Evolutionary conservation across 805 yeast genomes (phyloP), one percentile per base, ranked within the genome.

Genomic region (Metschnikowia lachancei): DNA sequence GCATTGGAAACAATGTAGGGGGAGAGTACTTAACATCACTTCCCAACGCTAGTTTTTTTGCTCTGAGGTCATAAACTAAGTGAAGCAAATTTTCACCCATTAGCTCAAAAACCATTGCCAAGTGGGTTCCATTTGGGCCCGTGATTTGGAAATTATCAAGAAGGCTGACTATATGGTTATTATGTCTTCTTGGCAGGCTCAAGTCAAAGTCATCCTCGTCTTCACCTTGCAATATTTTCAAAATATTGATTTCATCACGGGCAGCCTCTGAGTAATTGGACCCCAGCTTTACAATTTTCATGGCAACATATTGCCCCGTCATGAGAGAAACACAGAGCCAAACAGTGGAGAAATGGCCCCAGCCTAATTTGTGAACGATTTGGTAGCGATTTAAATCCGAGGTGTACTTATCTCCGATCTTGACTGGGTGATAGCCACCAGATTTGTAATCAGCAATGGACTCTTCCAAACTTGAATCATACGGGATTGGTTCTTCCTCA

Each of bases 91-190:
- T 92, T 65, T 94, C 99, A 17, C 99, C 99, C 51, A 94, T 72
- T 0, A 94, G 96, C 67, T 94, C 99, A 64, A 94, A 94, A 1
- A 92, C 97, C 98, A 94, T 94, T 48, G 94, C 92, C 10, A 90
- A 84, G 66, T 94, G 99, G 2, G 78, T 75, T 1, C 99, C 99
- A 65, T 94, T 89, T 4, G 88, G 90, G 1, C 99, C 99, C 35
- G 72, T 67, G 61, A 92, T 96, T 46, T 82, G 80, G 63, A 94
- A 94, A 49, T 86, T 81, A 65, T 94, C 98, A 47, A 89, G 66
- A 34, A 94, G 70, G 43, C 82, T 83, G 39, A 94, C 86, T 19
- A 92, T 85, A 64, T 86, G 88, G 10, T 39, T 19, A 20, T n/a
- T 34, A 19, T 19, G 28, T 10, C 16, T 24, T 14, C 16, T n/a